Evolutionary conservation across 1,284 basidiomycete genomes (phyloP).

Genomic region (Ganoderma lingzhi): DNA sequence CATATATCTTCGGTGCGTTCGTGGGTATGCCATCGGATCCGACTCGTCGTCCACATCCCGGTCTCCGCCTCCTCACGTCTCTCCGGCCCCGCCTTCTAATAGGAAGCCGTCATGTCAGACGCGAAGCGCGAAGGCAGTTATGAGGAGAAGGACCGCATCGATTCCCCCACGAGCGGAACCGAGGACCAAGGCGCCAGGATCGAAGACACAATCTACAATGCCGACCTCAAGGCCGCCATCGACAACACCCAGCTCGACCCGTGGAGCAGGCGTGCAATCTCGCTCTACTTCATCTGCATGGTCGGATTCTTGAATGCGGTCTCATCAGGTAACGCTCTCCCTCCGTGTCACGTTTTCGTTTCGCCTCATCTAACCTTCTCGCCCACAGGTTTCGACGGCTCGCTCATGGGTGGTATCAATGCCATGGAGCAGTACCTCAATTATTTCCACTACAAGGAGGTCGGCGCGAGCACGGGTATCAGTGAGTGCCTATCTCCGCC

Average conservation of each 20-base stretch:
- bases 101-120: background rate
- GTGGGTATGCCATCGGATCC: background rate
- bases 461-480: slow-evolving; percentile 21
- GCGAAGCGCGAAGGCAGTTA: background rate
- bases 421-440: slow-evolving; percentile 23
- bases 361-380: slow-evolving; percentile 1
- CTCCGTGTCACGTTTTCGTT: background rate
- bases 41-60: background rate
- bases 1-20: slow-evolving; percentile 2
- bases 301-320: slow-evolving; percentile 24
- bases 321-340: slow-evolving; percentile 12
- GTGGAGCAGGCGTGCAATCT: slow-evolving; percentile 18
- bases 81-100: background rate
- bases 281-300: slow-evolving; percentile 25
- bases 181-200: slow-evolving; percentile 7
- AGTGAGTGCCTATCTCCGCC: slow-evolving; percentile 10
- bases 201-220: slow-evolving; percentile 22
- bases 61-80: background rate
- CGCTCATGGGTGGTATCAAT: slow-evolving; percentile 26
- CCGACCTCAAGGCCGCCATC: slow-evolving; percentile 23
- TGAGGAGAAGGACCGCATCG: slow-evolving; percentile 3
- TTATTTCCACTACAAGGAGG: slow-evolving; percentile 17
- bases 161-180: background rate
- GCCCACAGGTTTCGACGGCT: slow-evolving; percentile 21
- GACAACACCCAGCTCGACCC: slow-evolving; percentile 23